phyloP scores from a whole-genome alignment of 1,284 basidiomycete genomes.

The Ustilago sp. region DNA sequence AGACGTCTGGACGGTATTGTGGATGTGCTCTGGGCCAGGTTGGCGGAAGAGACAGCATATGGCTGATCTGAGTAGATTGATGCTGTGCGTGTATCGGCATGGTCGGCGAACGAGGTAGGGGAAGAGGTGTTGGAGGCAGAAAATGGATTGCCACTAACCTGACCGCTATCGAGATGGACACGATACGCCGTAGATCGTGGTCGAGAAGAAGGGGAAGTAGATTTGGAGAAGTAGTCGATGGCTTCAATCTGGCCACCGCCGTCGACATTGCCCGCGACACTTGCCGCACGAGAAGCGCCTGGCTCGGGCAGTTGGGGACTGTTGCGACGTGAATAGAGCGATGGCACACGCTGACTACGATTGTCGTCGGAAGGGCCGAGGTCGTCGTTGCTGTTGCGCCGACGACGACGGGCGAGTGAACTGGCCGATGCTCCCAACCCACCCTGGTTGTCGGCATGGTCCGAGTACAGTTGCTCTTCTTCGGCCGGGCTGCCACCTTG shows the following conservation, averaged over 20 bases:
- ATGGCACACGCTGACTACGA: constrained; percentile 31
- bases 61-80: constrained; percentile 22
- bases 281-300: constrained; percentile 37
- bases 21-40: constrained; percentile 21
- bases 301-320: constrained; percentile 41
- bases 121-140: constrained; percentile 13
- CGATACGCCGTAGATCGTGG: constrained; percentile 28
- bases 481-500: constrained; percentile 28
- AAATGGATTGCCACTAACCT: constrained; percentile 40
- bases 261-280: constrained; percentile 15
- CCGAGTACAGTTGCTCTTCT: constrained; percentile 16
- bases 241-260: constrained; percentile 16
- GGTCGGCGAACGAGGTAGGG: constrained; percentile 27
- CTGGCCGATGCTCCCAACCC: constrained; percentile 2
- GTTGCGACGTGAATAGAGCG: constrained; percentile 51
- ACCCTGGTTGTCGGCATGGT: constrained; percentile 18
- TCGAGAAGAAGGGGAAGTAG: constrained; percentile 6
- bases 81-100: neutral
- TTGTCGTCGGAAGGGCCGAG: constrained; percentile 16
- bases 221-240: constrained; percentile 37
- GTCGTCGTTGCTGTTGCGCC: constrained; percentile 21
- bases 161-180: constrained; percentile 46
- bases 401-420: constrained; percentile 34
- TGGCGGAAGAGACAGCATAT: constrained; percentile 9
- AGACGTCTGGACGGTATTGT: constrained; percentile 33